Base-by-base conservation (phyloP, 2,329 filamentous ascomycete genomes). In the Furcasterigmium furcatum region DNA sequence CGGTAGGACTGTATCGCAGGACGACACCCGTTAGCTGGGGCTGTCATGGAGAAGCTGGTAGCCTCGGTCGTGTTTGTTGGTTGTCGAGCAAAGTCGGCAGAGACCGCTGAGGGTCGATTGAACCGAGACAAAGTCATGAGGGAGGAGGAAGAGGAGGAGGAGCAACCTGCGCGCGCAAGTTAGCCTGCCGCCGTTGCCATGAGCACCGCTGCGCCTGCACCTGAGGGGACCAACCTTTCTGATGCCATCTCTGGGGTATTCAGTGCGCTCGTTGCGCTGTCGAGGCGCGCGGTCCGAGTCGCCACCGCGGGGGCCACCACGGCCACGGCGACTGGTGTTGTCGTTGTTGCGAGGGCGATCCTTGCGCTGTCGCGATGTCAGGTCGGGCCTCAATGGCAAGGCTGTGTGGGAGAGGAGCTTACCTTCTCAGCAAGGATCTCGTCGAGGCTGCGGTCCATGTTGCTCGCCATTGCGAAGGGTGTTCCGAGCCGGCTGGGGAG, bases 221-320 rank as follows among this genome's bases (percentile, higher is more conserved):
- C 32, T 35, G 32, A 35, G 24, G 45, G 44, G n/a, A 41, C 61
- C 38, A 66, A 92, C 90, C 90, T 95, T 95, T 91, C 85, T 91
- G 65, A 92, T 80, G 70, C 88, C 88, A 71, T 94, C 88, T 71
- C 88, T 85, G 61, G 87, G 86, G 58, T 79, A 85, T 39, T 69
- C 63, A 30, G 72, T 66, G 34, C 63, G 63, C 45, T 67, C 66
- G 29, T 68, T 61, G 41, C 59, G 57, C n/a, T n/a, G n/a, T 38
- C 50, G 42, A 41, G 49, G 32, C 38, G 50, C 29, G 14, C 41
- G 30, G 30, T 25, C 36, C 5, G 19, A 16, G 19, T 32, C 41
- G 21, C 22, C 22, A 36, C 41, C 29, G 14, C 32, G 19, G 21
- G 20, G 29, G 21, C 20, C 20, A 25, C 30, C 19, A 25, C 29